Percentiles rank a stretch among this genome's conserved stretches.
Evolutionary conservation across 257 asterid genomes (phyloP).

Genomic region (Solanum sparsipilum): DNA sequence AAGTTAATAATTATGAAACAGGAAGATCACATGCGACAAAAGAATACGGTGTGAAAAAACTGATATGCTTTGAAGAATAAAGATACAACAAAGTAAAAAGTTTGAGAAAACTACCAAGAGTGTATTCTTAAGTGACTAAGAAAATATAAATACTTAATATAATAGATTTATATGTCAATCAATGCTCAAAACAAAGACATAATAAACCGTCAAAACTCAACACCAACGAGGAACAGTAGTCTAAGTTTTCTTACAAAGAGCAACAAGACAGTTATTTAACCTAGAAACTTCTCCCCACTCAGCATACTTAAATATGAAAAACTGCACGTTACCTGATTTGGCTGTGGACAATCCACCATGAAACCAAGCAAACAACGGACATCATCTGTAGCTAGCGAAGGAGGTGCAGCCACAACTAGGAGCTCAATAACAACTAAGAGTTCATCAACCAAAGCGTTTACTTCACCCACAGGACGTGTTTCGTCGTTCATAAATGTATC

Average conservation of each 20-base stretch:
- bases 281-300: neutral
- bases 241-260: neutral
- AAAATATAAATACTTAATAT: neutral
- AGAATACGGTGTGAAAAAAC: neutral
- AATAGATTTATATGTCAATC: neutral
- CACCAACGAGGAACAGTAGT: neutral
- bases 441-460: slow-evolving; percentile 95
- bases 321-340: slow-evolving; percentile 67
- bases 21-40: neutral
- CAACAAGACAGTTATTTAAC: neutral
- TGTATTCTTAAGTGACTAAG: neutral
- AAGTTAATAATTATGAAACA: neutral
- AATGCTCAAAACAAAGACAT: neutral
- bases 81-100: neutral
- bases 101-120: neutral
- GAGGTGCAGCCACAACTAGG: slow-evolving; percentile 82
- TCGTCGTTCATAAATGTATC: slow-evolving; percentile 45
- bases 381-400: slow-evolving; percentile 67
- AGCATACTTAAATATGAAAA: neutral
- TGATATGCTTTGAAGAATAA: neutral
- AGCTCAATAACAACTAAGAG: slow-evolving; percentile 93
- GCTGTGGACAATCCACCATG: slow-evolving; percentile 96
- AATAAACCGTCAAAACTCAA: neutral
- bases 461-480: slow-evolving; percentile 81
- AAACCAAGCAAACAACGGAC: slow-evolving; percentile 88